phyloP scores from a whole-genome alignment of 2,329 filamentous ascomycete genomes.

The Fusarium protoensiforme region DNA sequence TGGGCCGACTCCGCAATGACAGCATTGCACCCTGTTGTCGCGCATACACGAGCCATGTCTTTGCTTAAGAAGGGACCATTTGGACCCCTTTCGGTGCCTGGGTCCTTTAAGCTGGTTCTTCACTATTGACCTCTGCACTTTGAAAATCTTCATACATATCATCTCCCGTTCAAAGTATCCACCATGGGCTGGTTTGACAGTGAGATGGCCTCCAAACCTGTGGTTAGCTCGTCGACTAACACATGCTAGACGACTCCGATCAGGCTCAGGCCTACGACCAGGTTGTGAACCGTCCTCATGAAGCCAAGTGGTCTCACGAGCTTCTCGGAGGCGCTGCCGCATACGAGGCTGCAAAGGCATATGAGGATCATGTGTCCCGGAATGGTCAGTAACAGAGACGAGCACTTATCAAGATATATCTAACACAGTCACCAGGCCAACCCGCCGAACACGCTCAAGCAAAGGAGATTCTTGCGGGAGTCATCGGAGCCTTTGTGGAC shows the following conservation, averaged over 20 bases:
- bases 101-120: neutral
- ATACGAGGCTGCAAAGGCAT: slow-evolving; percentile 46
- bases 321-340: slow-evolving; percentile 46
- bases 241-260: slow-evolving; percentile 34
- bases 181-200: slow-evolving; percentile 29
- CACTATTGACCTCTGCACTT: neutral
- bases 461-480: slow-evolving; percentile 45
- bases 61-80: neutral
- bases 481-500: slow-evolving; percentile 46
- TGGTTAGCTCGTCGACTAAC: neutral
- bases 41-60: neutral
- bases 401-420: no score
- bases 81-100: slow-evolving; percentile 9
- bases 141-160: neutral
- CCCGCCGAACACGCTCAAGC: slow-evolving; percentile 43
- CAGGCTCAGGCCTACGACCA: slow-evolving; percentile 41
- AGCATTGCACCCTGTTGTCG: neutral
- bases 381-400: slow-evolving; percentile 30
- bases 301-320: slow-evolving; percentile 46
- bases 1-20: neutral
- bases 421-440: slow-evolving; percentile 28
- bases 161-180: neutral
- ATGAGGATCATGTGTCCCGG: slow-evolving; percentile 43
- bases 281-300: slow-evolving; percentile 41
- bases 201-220: neutral